Conservation (phyloP, 495 filamentous ascomycete genomes). For the Copromyces sp. region DNA sequence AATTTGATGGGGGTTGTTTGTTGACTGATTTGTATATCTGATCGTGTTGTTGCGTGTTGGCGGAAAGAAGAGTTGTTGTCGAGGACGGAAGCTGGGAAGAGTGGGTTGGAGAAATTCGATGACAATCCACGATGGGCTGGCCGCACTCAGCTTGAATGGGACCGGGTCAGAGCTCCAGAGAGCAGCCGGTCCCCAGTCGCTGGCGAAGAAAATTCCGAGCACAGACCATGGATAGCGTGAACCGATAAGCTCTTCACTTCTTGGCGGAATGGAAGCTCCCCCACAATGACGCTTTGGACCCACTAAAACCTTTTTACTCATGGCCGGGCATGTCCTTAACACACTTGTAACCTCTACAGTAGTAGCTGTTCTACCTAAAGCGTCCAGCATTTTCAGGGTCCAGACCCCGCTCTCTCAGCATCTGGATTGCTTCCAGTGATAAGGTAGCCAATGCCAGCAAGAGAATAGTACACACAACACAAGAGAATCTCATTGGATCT, state of each 20-base stretch:
- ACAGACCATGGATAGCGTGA: background rate
- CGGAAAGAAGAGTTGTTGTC: background rate
- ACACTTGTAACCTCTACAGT: background rate
- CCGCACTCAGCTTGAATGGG: background rate
- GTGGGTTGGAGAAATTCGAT: background rate
- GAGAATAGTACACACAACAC: background rate
- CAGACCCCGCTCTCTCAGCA: background rate
- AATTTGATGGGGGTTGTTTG: background rate
- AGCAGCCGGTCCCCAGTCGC: background rate
- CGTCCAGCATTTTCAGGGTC: background rate
- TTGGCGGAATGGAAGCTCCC: background rate
- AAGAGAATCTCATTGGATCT: background rate
- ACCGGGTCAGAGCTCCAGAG: background rate
- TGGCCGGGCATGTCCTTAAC: background rate
- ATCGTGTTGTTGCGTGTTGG: slow-evolving; percentile 3
- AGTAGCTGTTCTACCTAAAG: background rate
- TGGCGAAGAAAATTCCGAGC: background rate
- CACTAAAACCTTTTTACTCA: background rate
- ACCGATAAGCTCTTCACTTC: background rate
- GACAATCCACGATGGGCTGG: background rate
- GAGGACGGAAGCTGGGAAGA: background rate
- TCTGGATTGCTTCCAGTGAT: background rate
- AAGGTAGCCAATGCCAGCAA: background rate
- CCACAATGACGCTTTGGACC: background rate
- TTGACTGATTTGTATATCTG: background rate